Evolutionary conservation across 805 yeast genomes (phyloP), one percentile per base, ranked within the genome.

Genomic region (Candida gorgasii): DNA sequence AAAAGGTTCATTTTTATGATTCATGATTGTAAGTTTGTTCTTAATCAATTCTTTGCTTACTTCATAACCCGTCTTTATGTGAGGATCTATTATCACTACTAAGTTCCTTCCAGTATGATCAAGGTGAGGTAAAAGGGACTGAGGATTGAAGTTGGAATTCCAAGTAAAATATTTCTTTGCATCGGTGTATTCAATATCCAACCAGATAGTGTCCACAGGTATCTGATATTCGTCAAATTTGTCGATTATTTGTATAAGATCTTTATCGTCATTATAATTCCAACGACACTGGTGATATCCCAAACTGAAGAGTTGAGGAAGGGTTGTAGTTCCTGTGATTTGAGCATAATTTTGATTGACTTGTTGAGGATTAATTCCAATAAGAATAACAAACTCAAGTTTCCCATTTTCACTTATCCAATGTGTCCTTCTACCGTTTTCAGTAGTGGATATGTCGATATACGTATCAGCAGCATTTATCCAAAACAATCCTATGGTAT

Each of bases 251-350:
- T 73, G 79, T n/a, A 89, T 62, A 1, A 93, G 92, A 62, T 93
- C 99, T 8, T 73, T 73, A 57, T 87, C 90, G 53, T 86, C 90
- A 58, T 88, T 87, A 65, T 93, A 93, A 61, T 93, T 93, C 99
- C 99, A 93, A 56, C 98, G 77, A 58, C 97, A 92, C 63, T 93
- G 99, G 58, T 93, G 98, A 58, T 93, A 88, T 0, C 96, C 98
- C 11, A 89, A 61, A 0, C 96, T 72, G 54, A 89, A 86, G 32
- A 82, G 49, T 49, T 80, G 85, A 1, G 99, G 99, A 8, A 93
- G 63, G 6, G 72, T 61, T 0, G 89, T 73, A 44, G 66, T 76
- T 0, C 99, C 99, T 0, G 95, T 83, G 13, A 93, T 61, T 2
- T 59, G 51, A 1, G 89, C 84, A 59, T 85, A 92, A 24, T 80